Evolutionary conservation across 1,284 basidiomycete genomes (phyloP).

Genomic region (Mycosarcoma mackinlayi): DNA sequence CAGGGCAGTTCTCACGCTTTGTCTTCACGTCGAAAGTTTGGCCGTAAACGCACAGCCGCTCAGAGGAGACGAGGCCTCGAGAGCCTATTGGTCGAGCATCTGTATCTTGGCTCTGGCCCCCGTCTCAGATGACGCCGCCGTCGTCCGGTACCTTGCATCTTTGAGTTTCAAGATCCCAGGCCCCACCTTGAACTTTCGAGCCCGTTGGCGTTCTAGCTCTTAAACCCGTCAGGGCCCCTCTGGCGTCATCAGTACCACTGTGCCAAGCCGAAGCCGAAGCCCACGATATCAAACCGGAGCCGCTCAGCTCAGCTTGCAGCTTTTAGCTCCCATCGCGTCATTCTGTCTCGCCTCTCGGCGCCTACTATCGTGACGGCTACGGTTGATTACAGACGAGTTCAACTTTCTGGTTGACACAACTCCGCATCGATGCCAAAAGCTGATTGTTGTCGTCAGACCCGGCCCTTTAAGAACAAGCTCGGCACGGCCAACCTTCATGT

Average conservation of each 20-base stretch:
- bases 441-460: background rate
- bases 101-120: slow-evolving; percentile 2
- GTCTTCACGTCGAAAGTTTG: slow-evolving; percentile 7
- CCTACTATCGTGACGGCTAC: too few species aligned
- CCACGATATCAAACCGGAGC: background rate
- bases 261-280: too few species aligned
- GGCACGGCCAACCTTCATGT: background rate
- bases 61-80: slow-evolving; percentile 27
- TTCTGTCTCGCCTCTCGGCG: too few species aligned
- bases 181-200: slow-evolving; percentile 5
- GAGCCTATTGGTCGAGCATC: slow-evolving; percentile 30
- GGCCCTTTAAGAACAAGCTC: slow-evolving; percentile 6
- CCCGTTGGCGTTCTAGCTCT: slow-evolving; percentile 15
- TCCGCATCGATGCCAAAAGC: background rate
- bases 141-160: background rate
- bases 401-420: slow-evolving; percentile 3
- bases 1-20: slow-evolving; percentile 5
- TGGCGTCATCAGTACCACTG: background rate
- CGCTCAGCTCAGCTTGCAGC: background rate
- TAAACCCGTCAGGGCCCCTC: background rate
- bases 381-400: too few species aligned
- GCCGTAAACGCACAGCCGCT: slow-evolving; percentile 11
- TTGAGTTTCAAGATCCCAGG: background rate
- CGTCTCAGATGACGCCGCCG: background rate
- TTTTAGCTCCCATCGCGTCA: background rate